Conservation (phyloP, 352 stramenopile genomes). For the Discostella stelligera region DNA sequence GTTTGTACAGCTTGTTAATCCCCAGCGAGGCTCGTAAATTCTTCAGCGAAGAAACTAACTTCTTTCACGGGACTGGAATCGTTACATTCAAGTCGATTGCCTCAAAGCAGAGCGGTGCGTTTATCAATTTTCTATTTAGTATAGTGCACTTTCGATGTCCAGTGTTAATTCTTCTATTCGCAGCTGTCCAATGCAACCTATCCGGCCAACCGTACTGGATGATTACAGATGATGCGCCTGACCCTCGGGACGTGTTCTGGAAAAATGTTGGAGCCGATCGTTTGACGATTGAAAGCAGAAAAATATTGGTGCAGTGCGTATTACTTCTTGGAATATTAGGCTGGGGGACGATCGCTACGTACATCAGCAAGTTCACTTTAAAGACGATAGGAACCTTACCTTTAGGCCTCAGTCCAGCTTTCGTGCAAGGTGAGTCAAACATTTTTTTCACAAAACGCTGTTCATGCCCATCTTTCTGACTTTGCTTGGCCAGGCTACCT, state of each 20-base stretch:
- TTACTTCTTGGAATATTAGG: conserved; percentile 27
- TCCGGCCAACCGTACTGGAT: conserved; percentile 49
- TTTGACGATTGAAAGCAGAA: conserved; percentile 37
- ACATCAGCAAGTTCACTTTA: neutral
- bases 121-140: neutral
- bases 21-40: conserved; percentile 10
- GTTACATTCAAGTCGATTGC: conserved; percentile 62
- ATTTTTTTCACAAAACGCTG: conserved; percentile 2
- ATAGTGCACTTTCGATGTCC: neutral
- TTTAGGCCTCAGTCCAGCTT: neutral
- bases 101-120: conserved; percentile 56
- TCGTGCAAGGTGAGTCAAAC: conserved; percentile 3
- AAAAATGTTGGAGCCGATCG: conserved; percentile 46
- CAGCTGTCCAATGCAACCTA: conserved; percentile 65
- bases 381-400: neutral
- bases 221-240: conserved; percentile 48
- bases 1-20: conserved; percentile 20
- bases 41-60: conserved; percentile 22
- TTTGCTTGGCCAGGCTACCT: conserved; percentile 20
- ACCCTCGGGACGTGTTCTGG: conserved; percentile 63
- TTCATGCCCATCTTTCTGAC: neutral
- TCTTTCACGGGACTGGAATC: conserved; percentile 54
- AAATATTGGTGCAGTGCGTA: conserved; percentile 31
- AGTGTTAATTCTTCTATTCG: neutral
- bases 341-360: conserved; percentile 10